These are phyloP conservation scores for Yamadazyma atmosphaerica DNA, from an alignment of 1,139 yeast species.

Conservation along the genomic window DNA sequence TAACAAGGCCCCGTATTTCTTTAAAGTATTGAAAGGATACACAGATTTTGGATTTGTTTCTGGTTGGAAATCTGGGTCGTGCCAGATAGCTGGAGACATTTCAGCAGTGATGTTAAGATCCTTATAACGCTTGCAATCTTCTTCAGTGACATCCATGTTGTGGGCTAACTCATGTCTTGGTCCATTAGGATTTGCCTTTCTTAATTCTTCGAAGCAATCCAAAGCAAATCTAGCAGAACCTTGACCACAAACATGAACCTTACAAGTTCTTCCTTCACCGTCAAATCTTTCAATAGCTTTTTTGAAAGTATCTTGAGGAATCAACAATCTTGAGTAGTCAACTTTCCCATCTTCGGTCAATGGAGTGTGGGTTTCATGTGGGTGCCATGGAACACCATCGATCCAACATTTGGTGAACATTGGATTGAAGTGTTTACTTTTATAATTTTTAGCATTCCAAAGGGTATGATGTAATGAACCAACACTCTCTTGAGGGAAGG, in stretches of 20 bases:
- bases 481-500: slow-evolving; percentile 20
- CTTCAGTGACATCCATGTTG: slow-evolving; percentile 22
- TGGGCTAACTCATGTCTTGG: slow-evolving; percentile 23
- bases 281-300: slow-evolving; percentile 20
- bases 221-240: slow-evolving; percentile 23
- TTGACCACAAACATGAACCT: slow-evolving; percentile 23
- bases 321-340: slow-evolving; percentile 18
- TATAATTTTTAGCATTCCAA: slow-evolving; percentile 19
- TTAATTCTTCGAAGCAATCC: slow-evolving; percentile 21
- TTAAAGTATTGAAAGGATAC: slow-evolving; percentile 21
- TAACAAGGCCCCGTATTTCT: slow-evolving; percentile 20
- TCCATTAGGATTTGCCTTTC: slow-evolving; percentile 20
- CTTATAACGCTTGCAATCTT: slow-evolving; percentile 20
- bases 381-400: slow-evolving; percentile 24
- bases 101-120: slow-evolving; percentile 20
- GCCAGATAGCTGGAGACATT: slow-evolving; percentile 24
- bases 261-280: slow-evolving; percentile 21
- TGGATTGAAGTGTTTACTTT: slow-evolving; percentile 22
- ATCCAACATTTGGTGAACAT: slow-evolving; percentile 22
- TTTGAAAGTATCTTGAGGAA: slow-evolving; percentile 22
- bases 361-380: slow-evolving; percentile 20
- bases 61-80: slow-evolving; percentile 22
- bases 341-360: slow-evolving; percentile 18
- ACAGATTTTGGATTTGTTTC: slow-evolving; percentile 21
- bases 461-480: slow-evolving; percentile 22